Percentiles rank a stretch among this genome's conserved stretches.
Evolutionary conservation across 441 rosid genomes (phyloP).

Genomic region (Eruca vesicaria): DNA sequence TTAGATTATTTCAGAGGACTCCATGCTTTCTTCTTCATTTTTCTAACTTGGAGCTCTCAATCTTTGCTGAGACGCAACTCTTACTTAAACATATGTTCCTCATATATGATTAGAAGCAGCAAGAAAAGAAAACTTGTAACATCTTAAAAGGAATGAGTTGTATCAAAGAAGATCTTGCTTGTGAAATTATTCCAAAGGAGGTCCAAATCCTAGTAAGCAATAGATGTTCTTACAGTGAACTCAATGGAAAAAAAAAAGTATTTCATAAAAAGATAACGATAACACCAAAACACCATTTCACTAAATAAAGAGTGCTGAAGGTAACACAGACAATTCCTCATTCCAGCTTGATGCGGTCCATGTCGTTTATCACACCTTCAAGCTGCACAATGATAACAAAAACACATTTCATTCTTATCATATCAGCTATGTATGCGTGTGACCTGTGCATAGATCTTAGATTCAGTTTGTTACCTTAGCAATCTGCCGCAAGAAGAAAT

Average conservation of each 20-base stretch:
- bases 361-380: constrained; percentile 80
- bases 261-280: not conserved
- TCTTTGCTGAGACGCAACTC: not conserved
- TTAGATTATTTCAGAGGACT: not conserved
- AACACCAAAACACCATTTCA: not conserved
- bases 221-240: not conserved
- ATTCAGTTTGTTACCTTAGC: constrained; percentile 20
- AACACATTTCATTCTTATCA: not conserved
- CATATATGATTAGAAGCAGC: not conserved
- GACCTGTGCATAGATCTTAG: not conserved
- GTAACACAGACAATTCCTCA: constrained; percentile 18
- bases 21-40: not conserved
- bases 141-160: not conserved
- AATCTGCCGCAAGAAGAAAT: constrained; percentile 35
- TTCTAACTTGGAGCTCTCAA: not conserved
- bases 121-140: not conserved
- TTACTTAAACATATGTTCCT: not conserved
- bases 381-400: constrained; percentile 44
- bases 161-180: not conserved
- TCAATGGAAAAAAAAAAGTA: not conserved
- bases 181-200: not conserved
- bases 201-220: not conserved
- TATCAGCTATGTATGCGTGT: not conserved
- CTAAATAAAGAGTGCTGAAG: not conserved
- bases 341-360: constrained; percentile 79